A percentile compares a stretch with the other conserved stretches of the same genome.
Conservation (phyloP, 1,284 basidiomycete species). For the Ceratobasidium sp. region DNA sequence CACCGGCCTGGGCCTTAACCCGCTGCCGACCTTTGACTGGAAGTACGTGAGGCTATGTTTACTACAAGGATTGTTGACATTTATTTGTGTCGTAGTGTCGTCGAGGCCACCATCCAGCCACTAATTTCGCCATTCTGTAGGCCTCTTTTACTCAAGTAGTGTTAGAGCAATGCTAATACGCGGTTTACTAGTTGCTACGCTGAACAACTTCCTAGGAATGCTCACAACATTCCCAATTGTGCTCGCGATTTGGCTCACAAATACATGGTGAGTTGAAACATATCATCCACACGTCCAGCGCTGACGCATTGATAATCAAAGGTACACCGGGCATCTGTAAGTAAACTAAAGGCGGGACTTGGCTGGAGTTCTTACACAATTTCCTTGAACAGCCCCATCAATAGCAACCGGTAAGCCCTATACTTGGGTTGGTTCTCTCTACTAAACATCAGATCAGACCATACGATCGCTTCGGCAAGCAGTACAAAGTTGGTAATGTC, state of each 20-base stretch:
- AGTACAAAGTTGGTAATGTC: slow-evolving; percentile 36
- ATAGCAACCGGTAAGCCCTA: slow-evolving; percentile 38
- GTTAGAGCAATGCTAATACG: slow-evolving; percentile 43
- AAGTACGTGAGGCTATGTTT: slow-evolving; percentile 43
- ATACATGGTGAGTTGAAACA: slow-evolving; percentile 39
- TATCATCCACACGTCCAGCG: background rate
- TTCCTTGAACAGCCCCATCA: slow-evolving; percentile 1
- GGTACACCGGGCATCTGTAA: slow-evolving; percentile 20
- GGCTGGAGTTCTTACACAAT: background rate
- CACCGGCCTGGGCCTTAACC: slow-evolving; percentile 46
- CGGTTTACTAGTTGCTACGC: slow-evolving; percentile 46
- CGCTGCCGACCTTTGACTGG: slow-evolving; percentile 55
- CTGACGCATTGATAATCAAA: background rate
- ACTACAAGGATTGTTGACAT: background rate
- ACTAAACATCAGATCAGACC: slow-evolving; percentile 1
- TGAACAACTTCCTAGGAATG: slow-evolving; percentile 45
- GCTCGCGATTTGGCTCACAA: slow-evolving; percentile 43
- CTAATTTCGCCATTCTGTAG: slow-evolving; percentile 21
- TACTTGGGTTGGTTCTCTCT: background rate
- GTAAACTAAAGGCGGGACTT: background rate
- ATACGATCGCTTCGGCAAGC: slow-evolving; percentile 21
- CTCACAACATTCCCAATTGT: slow-evolving; percentile 43
- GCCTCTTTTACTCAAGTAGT: background rate
- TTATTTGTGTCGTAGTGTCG: background rate
- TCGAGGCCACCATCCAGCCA: slow-evolving; percentile 10